Evolutionary conservation across 1,284 basidiomycete genomes (phyloP).

Genomic region (Ceratobasidium sp.): DNA sequence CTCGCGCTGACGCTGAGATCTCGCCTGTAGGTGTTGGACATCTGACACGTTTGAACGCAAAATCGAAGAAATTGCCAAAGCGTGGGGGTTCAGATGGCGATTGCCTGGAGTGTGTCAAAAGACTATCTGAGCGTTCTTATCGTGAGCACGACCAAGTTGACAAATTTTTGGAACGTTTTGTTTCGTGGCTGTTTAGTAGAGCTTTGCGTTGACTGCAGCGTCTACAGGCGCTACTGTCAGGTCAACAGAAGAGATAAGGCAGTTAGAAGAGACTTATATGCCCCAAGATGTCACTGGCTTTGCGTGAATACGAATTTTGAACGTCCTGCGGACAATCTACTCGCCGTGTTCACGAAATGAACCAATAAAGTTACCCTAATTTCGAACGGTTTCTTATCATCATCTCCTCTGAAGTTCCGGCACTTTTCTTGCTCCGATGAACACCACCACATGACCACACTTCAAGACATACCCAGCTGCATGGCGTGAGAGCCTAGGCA

Average conservation of each 20-base stretch:
- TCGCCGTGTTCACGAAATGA: not conserved
- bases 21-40: no score
- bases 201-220: not conserved
- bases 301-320: not conserved
- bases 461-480: not conserved
- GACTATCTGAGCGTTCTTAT: not conserved
- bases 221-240: constrained; percentile 28
- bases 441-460: not conserved
- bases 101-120: constrained; percentile 55
- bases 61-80: constrained; percentile 55
- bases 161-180: not conserved
- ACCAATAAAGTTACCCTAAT: no score
- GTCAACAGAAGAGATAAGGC: constrained; percentile 36
- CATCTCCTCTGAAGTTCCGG: not conserved
- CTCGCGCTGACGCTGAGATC: no score
- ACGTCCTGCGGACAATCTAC: no score
- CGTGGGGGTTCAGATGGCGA: constrained; percentile 56
- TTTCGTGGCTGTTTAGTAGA: not conserved
- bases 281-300: constrained; percentile 51
- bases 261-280: constrained; percentile 34
- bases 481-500: constrained; percentile 3
- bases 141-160: not conserved
- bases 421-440: not conserved
- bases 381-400: no score
- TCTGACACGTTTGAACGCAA: constrained; percentile 41